Evolutionary conservation across 1,139 yeast genomes (phyloP).

Genomic region (Lodderomyces metapsilosis): DNA sequence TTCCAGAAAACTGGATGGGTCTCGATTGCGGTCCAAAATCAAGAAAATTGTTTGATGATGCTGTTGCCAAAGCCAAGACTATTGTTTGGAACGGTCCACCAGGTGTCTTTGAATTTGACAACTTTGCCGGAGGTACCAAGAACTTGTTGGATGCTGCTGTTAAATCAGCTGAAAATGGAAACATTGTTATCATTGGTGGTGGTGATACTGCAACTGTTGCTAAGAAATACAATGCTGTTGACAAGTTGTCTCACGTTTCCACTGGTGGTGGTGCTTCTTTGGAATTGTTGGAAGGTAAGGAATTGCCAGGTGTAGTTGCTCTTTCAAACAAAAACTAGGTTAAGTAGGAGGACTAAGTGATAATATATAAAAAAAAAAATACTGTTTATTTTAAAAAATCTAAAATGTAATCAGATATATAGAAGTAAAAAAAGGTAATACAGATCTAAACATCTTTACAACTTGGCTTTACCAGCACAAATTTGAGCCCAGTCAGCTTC

Average conservation of each 20-base stretch:
- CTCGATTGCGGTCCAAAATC: constrained; percentile 92
- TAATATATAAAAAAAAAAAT: background rate
- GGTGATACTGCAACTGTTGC: constrained; percentile 99
- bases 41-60: constrained; percentile 66
- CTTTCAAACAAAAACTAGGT: constrained; percentile 58
- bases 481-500: constrained; percentile 60
- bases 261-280: constrained; percentile 99
- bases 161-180: constrained; percentile 79
- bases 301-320: constrained; percentile 93
- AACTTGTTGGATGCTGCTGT: constrained; percentile 83
- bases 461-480: constrained; percentile 38
- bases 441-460: constrained; percentile 17
- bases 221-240: constrained; percentile 93
- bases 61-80: constrained; percentile 90
- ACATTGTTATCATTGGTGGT: constrained; percentile 97
- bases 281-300: constrained; percentile 97
- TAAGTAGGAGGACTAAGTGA: background rate
- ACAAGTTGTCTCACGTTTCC: constrained; percentile 93
- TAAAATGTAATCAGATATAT: too few species aligned
- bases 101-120: constrained; percentile 96
- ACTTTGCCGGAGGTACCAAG: constrained; percentile 88
- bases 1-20: constrained; percentile 93
- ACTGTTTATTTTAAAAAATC: background rate
- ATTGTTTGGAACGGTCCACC: constrained; percentile 99
- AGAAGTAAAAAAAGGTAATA: background rate